Percentiles rank a stretch among this genome's conserved stretches.
phyloP scores from a whole-genome alignment of 371 early-diverging fungal genomes.

The Saksenaea oblongispora region DNA sequence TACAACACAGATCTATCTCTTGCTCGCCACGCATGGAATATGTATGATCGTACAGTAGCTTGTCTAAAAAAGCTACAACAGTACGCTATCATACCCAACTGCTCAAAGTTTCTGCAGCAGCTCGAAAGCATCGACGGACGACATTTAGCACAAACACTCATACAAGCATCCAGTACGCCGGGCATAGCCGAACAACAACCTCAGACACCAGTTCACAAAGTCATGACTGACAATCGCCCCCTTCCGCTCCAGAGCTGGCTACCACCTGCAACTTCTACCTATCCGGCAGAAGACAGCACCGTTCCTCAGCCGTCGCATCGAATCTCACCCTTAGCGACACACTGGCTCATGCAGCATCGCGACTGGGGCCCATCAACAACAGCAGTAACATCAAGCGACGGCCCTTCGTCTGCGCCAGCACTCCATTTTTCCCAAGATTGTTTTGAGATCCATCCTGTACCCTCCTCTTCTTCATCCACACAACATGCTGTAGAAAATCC shows the following conservation, averaged over 20 bases:
- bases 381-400: background rate
- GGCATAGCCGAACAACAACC: background rate
- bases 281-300: background rate
- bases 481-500: too few relatives aligned
- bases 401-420: background rate
- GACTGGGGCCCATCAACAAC: background rate
- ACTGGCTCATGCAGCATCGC: background rate
- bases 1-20: constrained; percentile 22
- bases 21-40: constrained; percentile 36
- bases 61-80: constrained; percentile 26
- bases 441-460: background rate
- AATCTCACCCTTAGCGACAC: background rate
- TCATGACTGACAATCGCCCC: background rate
- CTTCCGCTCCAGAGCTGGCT: background rate
- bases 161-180: background rate
- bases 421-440: background rate
- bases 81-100: constrained; percentile 38
- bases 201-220: background rate
- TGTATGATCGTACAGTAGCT: constrained; percentile 35
- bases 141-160: background rate
- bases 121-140: constrained; percentile 24
- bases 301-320: background rate
- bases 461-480: background rate
- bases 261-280: background rate
- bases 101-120: constrained; percentile 39